These are phyloP conservation scores for Vitis hybrid DNA, from an alignment of 177 flowering plant species.

Conservation along the genomic window DNA sequence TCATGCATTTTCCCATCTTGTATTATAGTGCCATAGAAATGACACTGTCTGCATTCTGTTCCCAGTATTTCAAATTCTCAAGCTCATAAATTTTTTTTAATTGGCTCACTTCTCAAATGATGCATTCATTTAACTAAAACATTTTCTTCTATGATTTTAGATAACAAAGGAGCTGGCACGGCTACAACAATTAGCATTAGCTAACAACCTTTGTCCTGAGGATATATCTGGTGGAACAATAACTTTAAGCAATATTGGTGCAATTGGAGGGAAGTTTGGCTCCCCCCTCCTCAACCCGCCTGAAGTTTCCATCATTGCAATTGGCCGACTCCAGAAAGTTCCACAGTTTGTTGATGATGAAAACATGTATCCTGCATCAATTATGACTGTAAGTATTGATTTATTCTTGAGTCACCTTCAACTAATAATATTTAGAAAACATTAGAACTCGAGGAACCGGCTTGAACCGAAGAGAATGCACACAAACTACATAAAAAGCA, in stretches of 20 bases:
- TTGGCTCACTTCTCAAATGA: background rate
- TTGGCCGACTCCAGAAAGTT: conserved; percentile 79
- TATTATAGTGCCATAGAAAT: no score
- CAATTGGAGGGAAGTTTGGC: conserved; percentile 94
- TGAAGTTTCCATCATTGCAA: conserved; percentile 88
- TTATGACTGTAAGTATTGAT: conserved; percentile 67
- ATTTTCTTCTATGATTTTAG: conserved; percentile 26
- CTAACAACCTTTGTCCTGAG: conserved; percentile 72
- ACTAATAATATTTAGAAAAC: background rate
- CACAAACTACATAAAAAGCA: no score
- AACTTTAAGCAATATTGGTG: conserved; percentile 91
- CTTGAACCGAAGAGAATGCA: no score
- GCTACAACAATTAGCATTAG: conserved; percentile 61
- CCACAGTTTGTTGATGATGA: conserved; percentile 73
- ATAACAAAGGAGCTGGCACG: conserved; percentile 85
- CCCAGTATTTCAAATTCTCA: no score
- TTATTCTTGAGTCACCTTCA: background rate
- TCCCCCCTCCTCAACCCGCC: conserved; percentile 85
- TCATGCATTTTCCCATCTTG: no score
- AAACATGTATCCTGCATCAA: conserved; percentile 62
- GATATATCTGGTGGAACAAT: conserved; percentile 91
- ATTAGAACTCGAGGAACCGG: no score
- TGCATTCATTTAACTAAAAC: conserved; percentile 1
- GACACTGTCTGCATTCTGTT: no score
- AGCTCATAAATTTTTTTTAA: background rate